Evolutionary conservation across 129 eudicot species (phyloP).

Genomic region (Saussurea involucrata): DNA sequence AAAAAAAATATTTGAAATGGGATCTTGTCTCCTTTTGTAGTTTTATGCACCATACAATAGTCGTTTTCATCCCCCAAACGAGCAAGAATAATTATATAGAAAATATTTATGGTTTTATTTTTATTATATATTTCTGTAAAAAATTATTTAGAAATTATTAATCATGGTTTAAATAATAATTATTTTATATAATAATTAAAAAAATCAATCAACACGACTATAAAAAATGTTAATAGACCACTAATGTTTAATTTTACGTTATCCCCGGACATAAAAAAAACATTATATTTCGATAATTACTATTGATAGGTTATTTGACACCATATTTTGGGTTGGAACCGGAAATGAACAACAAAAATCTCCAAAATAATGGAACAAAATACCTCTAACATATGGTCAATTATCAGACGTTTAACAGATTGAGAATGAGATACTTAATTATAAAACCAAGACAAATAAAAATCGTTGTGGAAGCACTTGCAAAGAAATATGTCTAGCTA

Average conservation of each 20-base stretch:
- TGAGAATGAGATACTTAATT: too few species aligned
- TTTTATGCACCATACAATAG: not conserved
- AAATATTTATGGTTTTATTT: too few species aligned
- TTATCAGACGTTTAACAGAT: too few species aligned
- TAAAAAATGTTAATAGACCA: not conserved
- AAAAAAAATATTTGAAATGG: not conserved
- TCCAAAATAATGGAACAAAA: too few species aligned
- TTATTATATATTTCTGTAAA: not conserved
- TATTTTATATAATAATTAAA: not conserved
- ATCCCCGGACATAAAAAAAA: fast-evolving
- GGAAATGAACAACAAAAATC: too few species aligned
- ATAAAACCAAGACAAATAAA: not conserved
- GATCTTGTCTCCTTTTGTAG: not conserved
- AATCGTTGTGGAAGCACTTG: too few species aligned
- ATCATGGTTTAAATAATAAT: not conserved
- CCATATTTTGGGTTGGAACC: too few species aligned
- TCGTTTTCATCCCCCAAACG: not conserved
- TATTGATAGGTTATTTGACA: not conserved
- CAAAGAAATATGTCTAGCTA: not conserved
- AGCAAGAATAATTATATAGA: not conserved
- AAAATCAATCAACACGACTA: not conserved
- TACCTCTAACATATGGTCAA: too few species aligned
- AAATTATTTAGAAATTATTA: not conserved
- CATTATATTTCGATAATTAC: too few species aligned
- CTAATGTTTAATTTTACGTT: not conserved